phyloP scores from a whole-genome alignment of 345 rosid species.

The Barbarea vulgaris region DNA sequence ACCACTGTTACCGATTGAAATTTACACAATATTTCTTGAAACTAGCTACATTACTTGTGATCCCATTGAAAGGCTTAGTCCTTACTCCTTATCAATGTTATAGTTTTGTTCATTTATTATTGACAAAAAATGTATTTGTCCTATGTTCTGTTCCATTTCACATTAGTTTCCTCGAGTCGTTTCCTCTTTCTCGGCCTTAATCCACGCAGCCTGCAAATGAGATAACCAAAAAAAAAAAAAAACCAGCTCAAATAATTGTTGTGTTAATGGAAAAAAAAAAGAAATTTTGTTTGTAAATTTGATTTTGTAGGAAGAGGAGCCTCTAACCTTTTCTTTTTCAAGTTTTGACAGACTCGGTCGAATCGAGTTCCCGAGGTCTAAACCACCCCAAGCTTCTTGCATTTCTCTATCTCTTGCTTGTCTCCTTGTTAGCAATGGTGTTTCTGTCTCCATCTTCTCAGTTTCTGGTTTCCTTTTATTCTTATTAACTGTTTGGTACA shows the following conservation, averaged over 20 bases:
- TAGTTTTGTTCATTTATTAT: slow-evolving; percentile 7
- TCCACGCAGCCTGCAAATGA: slow-evolving; percentile 76
- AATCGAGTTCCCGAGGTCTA: slow-evolving; percentile 76
- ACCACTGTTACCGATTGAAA: neutral
- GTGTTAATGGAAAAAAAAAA: neutral
- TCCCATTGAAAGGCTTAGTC: neutral
- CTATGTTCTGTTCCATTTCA: neutral
- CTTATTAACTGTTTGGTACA: slow-evolving; percentile 20
- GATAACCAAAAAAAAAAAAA: slow-evolving; percentile 11
- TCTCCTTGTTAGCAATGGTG: slow-evolving; percentile 41
- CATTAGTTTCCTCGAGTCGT: slow-evolving; percentile 44
- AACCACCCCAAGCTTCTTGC: slow-evolving; percentile 90
- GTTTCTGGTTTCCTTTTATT: slow-evolving; percentile 56
- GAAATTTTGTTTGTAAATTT: neutral
- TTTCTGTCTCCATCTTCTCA: slow-evolving; percentile 48
- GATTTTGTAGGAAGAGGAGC: neutral
- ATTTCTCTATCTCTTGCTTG: slow-evolving; percentile 78
- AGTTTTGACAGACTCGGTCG: slow-evolving; percentile 73
- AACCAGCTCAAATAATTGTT: slow-evolving; percentile 4
- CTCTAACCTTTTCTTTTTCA: slow-evolving; percentile 83
- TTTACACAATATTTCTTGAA: slow-evolving; percentile 11
- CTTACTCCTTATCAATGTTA: neutral
- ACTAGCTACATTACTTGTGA: neutral
- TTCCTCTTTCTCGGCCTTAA: slow-evolving; percentile 85
- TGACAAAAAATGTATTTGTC: neutral